Evolutionary conservation across 306 rosid species (phyloP), one percentile per base, ranked within the genome.

Genomic region (Pterocarpus santalinus): DNA sequence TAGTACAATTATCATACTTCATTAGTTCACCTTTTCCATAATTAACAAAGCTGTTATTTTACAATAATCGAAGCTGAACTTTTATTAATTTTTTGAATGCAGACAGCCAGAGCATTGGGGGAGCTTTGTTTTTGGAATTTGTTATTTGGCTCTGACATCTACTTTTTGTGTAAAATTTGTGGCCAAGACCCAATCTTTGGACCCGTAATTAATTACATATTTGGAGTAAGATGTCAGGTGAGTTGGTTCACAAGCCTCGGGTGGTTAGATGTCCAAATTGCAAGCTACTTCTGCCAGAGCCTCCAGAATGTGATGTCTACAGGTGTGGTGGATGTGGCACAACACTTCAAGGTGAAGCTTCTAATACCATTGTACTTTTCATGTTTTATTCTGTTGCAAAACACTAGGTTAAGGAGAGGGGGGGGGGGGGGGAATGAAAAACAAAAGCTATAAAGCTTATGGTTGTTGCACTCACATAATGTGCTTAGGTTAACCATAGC

Each of bases 221-320:
- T 74, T 79, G 80, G 82, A 60, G 57, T 2, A 76, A 58, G 74
- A 91, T 93, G 98, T 86, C 86, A 9, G 66, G 84, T 73, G 84
- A 85, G 16, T 7, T 81, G 84, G 87, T 89, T 74, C 55, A 88
- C 22, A 83, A 83, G 10, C 61, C 87, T 86, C 93, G 99, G 77
- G 32, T 89, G 49, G 99, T 96, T 63, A 81, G 67, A 61, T 96
- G 99, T 85, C 98, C 99, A 2, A 90, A 91, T 79, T 96, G 99
- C 73, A 47, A 65, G 14, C 28, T 2, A 41, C 78, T 93, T 86
- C 98, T 93, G 68, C 85, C 81, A 35, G 99, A 96, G 86, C 73
- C 81, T 85, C 77, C 91, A 16, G 84, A 82, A 46, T 75, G 73
- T 82, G 81, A 73, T 73, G 81, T 96, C 30, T 96, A 93, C 87